Base-by-base conservation (phyloP, 2,329 filamentous ascomycete genomes). In the Aotearoamyces nothofagi region DNA sequence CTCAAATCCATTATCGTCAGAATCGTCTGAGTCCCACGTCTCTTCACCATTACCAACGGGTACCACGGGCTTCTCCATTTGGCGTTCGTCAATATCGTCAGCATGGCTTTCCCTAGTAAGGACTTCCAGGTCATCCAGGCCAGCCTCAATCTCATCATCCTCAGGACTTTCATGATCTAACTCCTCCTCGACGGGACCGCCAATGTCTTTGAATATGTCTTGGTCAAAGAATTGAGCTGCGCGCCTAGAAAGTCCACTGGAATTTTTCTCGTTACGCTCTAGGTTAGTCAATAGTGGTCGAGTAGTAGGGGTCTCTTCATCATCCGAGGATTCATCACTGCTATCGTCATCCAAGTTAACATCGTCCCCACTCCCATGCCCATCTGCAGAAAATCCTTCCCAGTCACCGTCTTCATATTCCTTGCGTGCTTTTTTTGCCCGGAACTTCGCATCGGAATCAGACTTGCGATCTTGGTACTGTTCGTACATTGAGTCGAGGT, bases 171-270 rank as follows among this genome's bases (percentile, higher is more conserved):
- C 52, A 3, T 57, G 56, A 7, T 60, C 56, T 7, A 56, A 54
- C 5, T 66, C 59, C 15, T 69, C 61, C 11, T 72, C 72, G 3
- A 76, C 57, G 12, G 78, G 52, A 0, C 70, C 79, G 13, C 72
- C 70, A 30, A 96, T 73, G 22, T 74, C 81, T 41, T 86, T 75
- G 61, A 98, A 98, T 22, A 98, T 78, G 40, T 94, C 86, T 49
- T 94, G 87, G 43, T 80, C 78, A 52, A 98, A 98, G 57, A 98
- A 98, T 35, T 78, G 68, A 7, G 77, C 69, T 6, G 90, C 90
- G 38, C 83, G 71, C 51, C 76, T 86, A 3, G 84, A 92, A n/a
- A 96, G 61, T 8, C 69, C 74, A 15, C 59, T 60, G 5, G 56
- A 52, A 9, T 62, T 59, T 20, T 57, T 55, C 4, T 54, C 55